Evolutionary conservation across 1,139 yeast species (phyloP).

Genomic region (Geotrichum reessii): DNA sequence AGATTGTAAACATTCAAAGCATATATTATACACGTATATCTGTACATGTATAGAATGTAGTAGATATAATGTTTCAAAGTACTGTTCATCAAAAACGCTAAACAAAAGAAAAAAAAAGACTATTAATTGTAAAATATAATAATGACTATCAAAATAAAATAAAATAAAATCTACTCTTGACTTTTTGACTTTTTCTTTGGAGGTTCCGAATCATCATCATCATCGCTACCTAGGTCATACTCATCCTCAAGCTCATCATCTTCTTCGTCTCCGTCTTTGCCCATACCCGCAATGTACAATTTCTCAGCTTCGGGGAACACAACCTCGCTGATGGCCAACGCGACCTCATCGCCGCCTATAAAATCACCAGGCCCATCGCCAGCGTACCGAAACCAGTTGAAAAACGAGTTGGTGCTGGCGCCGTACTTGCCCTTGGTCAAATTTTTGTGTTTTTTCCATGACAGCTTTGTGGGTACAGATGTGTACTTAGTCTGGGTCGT

Average conservation of each 20-base stretch:
- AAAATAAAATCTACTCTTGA: constrained; percentile 1
- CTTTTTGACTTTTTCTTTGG: constrained; percentile 22
- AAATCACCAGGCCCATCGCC: constrained; percentile 36
- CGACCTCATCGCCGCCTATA: constrained; percentile 35
- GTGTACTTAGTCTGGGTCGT: constrained; percentile 7
- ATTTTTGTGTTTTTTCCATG: constrained; percentile 37
- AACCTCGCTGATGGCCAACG: constrained; percentile 36
- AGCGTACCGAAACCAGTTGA: constrained; percentile 35
- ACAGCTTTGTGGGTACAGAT: constrained; percentile 31
- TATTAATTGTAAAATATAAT: too few species aligned
- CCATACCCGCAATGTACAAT: constrained; percentile 29
- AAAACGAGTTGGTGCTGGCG: constrained; percentile 34
- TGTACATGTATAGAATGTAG: too few species aligned
- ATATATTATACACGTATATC: too few species aligned
- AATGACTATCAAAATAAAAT: too few species aligned
- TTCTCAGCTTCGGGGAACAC: constrained; percentile 40
- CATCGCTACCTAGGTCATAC: constrained; percentile 26
- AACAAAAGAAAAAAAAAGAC: not conserved
- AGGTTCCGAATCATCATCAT: constrained; percentile 29
- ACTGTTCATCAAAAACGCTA: too few species aligned
- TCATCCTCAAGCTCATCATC: constrained; percentile 23
- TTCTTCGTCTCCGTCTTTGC: constrained; percentile 22
- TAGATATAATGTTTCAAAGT: too few species aligned
- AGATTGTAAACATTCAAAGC: too few species aligned
- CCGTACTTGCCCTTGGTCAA: constrained; percentile 28